Conservation (phyloP, 129 eudicot genomes). For the Centaurea solstitialis region DNA sequence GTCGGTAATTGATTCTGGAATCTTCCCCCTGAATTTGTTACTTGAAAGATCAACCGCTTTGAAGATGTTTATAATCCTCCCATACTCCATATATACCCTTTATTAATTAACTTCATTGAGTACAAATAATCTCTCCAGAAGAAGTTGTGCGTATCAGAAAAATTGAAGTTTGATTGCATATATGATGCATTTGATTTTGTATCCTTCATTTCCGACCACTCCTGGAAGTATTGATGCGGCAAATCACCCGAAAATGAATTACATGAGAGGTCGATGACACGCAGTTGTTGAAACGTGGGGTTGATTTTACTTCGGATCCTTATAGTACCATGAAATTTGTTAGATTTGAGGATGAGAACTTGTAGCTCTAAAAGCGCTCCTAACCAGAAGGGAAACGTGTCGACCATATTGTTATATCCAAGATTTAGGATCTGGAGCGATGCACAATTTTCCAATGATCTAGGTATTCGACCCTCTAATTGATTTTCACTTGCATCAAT, state of each 20-base stretch:
- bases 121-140: not conserved
- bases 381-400: conserved; percentile 24
- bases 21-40: conserved; percentile 33
- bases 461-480: conserved; percentile 23
- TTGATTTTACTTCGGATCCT: not conserved
- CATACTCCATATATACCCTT: conserved; percentile 10
- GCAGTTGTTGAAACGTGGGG: not conserved
- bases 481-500: conserved; percentile 19
- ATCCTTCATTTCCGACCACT: not conserved
- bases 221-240: not conserved
- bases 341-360: conserved; percentile 26
- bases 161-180: not conserved
- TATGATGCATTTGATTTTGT: not conserved
- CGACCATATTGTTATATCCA: conserved; percentile 24
- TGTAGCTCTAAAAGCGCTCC: conserved; percentile 21
- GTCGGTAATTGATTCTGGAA: conserved; percentile 23
- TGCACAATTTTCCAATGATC: conserved; percentile 22
- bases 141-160: not conserved
- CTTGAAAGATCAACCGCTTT: conserved; percentile 35
- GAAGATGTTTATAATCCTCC: conserved; percentile 12
- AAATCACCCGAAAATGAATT: not conserved
- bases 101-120: conserved; percentile 1
- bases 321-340: conserved; percentile 25
- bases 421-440: conserved; percentile 23
- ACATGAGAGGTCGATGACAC: not conserved